Conservation (phyloP, 495 filamentous ascomycete species). For the Annulohypoxylon maeteangense region DNA sequence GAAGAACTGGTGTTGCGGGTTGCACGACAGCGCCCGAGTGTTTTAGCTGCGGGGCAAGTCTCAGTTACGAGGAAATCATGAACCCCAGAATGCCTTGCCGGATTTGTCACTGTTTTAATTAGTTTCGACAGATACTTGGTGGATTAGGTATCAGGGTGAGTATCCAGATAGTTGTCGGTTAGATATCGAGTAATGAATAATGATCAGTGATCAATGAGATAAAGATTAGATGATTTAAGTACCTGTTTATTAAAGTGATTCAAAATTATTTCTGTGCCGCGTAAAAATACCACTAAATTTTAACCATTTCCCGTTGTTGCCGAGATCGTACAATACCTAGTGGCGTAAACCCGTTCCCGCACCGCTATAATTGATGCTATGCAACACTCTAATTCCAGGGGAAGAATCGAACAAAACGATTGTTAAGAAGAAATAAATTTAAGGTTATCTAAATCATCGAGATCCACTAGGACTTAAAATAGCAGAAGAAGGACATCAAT, state of each 20-base stretch:
- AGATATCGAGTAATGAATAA: not conserved
- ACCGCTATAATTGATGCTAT: too few relatives aligned
- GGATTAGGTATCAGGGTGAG: not conserved
- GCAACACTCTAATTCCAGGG: too few relatives aligned
- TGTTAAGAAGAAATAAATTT: not conserved
- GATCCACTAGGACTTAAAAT: not conserved
- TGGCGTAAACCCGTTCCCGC: too few relatives aligned
- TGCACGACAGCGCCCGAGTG: conserved; percentile 29
- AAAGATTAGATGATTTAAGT: too few relatives aligned
- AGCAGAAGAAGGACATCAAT: not conserved
- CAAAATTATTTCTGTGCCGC: too few relatives aligned
- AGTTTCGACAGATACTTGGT: not conserved
- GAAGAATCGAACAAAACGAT: not conserved
- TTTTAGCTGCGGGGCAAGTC: conserved; percentile 13
- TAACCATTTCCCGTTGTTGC: too few relatives aligned
- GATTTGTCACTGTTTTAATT: conserved; percentile 28
- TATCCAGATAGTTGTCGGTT: not conserved
- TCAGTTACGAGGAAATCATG: not conserved
- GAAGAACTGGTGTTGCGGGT: not conserved
- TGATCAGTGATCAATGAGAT: not conserved
- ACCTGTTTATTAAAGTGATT: too few relatives aligned
- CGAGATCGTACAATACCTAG: too few relatives aligned
- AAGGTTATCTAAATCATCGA: not conserved
- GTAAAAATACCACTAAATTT: too few relatives aligned
- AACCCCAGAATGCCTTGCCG: not conserved